Conservation (phyloP, 2,329 filamentous ascomycete genomes). For the Aspergillus amoenus region DNA sequence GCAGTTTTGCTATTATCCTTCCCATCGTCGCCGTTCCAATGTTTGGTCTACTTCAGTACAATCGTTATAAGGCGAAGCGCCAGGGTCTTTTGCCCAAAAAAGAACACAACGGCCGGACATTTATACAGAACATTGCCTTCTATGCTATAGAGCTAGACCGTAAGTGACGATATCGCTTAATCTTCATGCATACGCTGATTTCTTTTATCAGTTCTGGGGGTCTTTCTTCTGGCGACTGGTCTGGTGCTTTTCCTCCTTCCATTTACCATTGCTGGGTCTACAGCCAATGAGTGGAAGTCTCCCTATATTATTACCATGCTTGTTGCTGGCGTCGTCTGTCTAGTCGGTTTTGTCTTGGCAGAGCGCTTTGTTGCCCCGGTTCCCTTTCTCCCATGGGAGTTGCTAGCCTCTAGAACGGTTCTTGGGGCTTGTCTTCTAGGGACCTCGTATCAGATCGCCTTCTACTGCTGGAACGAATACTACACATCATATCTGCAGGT, state of each 20-base stretch:
- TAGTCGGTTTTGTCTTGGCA: conserved; percentile 54
- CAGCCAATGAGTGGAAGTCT: conserved; percentile 42
- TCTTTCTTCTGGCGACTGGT: conserved; percentile 60
- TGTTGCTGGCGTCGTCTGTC: conserved; percentile 53
- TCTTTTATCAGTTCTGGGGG: conserved; percentile 51
- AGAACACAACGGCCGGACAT: conserved; percentile 45
- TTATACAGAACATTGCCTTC: conserved; percentile 47
- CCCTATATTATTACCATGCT: conserved; percentile 51
- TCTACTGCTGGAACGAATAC: conserved; percentile 22
- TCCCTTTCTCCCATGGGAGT: conserved; percentile 57
- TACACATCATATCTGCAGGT: conserved; percentile 24
- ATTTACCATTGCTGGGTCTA: conserved; percentile 53
- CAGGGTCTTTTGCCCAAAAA: conserved; percentile 49
- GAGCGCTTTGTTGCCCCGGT: conserved; percentile 53
- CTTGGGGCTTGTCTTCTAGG: conserved; percentile 27
- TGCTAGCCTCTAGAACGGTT: conserved; percentile 33
- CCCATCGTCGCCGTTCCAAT: conserved; percentile 59
- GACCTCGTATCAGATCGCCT: conserved; percentile 22
- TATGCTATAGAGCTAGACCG: conserved; percentile 63
- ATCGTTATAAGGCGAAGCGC: conserved; percentile 57
- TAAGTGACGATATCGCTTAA: conserved; percentile 28
- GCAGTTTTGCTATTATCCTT: conserved; percentile 60
- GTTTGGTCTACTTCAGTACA: conserved; percentile 53
- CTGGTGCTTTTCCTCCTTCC: conserved; percentile 65
- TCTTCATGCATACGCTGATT: neutral